A percentile compares a stretch with the other conserved stretches of the same genome.
Evolutionary conservation across 2,329 filamentous ascomycete genomes (phyloP).

Genomic region (Epichloe typhina): DNA sequence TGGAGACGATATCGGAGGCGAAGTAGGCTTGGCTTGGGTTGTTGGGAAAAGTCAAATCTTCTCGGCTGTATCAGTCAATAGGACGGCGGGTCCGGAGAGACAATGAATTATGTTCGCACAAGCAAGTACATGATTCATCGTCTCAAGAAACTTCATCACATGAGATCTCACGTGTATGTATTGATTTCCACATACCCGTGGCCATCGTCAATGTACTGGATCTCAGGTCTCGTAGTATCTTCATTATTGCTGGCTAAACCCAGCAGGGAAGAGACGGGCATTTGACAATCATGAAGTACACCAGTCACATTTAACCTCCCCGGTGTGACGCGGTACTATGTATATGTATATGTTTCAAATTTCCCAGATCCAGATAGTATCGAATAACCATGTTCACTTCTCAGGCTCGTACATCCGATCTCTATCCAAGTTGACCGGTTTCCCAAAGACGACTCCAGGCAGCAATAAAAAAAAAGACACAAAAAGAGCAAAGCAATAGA

Average conservation of each 20-base stretch:
- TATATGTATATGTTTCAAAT: background rate
- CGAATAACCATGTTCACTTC: background rate
- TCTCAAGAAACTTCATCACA: too few relatives aligned
- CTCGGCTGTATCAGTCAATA: too few relatives aligned
- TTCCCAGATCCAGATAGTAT: background rate
- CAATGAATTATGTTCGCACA: too few relatives aligned
- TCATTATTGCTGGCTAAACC: background rate
- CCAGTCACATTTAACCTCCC: too few relatives aligned
- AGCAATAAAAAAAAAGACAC: background rate
- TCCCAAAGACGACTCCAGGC: conserved; percentile 1
- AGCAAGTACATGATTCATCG: too few relatives aligned
- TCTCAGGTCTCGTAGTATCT: too few relatives aligned
- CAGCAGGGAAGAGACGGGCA: background rate
- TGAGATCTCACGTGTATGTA: too few relatives aligned
- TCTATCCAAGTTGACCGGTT: background rate
- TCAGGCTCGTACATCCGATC: background rate
- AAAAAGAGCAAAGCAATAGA: background rate
- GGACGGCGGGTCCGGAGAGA: too few relatives aligned
- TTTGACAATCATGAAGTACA: background rate
- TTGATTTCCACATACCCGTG: too few relatives aligned
- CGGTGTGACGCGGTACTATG: too few relatives aligned
- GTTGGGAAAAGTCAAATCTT: background rate
- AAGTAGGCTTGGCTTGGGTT: background rate
- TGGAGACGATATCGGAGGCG: background rate
- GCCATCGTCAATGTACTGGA: too few relatives aligned